phyloP scores from a whole-genome alignment of 108 stramenopile genomes.

The Mediolabrus comicus region DNA sequence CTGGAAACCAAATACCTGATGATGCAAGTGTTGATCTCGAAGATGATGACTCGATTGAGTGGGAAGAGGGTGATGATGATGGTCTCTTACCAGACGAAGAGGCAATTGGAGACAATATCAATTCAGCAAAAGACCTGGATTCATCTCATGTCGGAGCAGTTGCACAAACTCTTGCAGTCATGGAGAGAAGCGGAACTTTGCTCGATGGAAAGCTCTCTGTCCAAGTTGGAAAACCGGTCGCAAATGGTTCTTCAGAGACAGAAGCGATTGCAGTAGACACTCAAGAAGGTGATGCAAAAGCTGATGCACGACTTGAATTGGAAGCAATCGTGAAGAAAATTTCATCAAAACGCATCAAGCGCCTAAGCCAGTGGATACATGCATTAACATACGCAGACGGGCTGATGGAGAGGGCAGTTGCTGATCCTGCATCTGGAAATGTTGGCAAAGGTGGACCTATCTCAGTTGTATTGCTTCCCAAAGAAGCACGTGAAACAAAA shows the following conservation, averaged over 20 bases:
- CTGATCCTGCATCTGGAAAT: conserved; percentile 13
- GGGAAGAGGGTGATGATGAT: conserved; percentile 46
- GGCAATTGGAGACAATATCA: background rate
- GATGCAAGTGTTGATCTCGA: conserved; percentile 9
- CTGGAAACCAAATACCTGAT: background rate
- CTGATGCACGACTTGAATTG: conserved; percentile 6
- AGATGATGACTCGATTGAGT: conserved; percentile 36
- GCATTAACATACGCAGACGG: conserved; percentile 41
- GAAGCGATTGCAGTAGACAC: background rate
- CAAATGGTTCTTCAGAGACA: background rate
- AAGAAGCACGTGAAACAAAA: conserved; percentile 15
- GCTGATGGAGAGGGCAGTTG: conserved; percentile 31
- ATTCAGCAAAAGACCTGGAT: background rate
- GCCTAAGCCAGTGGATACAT: conserved; percentile 36
- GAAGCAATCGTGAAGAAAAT: conserved; percentile 11
- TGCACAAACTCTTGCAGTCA: conserved; percentile 33
- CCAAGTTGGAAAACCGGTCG: background rate
- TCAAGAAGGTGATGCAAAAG: background rate
- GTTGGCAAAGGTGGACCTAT: conserved; percentile 4
- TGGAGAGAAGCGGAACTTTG: conserved; percentile 36
- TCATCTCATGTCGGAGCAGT: conserved; percentile 27
- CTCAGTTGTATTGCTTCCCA: conserved; percentile 22
- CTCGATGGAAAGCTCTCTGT: conserved; percentile 27
- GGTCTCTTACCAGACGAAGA: background rate
- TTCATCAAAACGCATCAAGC: conserved; percentile 12